Percentiles rank a stretch among this genome's conserved stretches.
Evolutionary conservation across 164 flowering plant genomes (phyloP).

Genomic region (grape (Vitis vinifera)): DNA sequence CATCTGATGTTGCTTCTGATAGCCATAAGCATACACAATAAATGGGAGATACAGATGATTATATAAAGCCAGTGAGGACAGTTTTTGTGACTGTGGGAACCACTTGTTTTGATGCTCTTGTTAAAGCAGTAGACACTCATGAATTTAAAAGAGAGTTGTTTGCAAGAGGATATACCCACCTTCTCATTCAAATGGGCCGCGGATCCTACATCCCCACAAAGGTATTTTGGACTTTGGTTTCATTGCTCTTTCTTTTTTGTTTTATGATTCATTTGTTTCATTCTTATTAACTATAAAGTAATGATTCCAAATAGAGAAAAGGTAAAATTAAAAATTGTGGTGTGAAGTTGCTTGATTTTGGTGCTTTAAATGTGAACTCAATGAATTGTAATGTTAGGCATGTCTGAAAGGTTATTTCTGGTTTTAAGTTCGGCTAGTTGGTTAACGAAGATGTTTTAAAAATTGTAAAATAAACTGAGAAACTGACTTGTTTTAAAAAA

Average conservation of each 20-base stretch:
- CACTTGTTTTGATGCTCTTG: constrained; percentile 82
- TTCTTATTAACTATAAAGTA: not conserved
- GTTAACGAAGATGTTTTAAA: no score
- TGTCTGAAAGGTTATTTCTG: no score
- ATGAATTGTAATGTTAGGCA: no score
- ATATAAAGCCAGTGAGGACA: constrained; percentile 21
- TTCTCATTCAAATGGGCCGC: constrained; percentile 85
- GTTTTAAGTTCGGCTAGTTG: no score
- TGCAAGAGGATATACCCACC: constrained; percentile 66
- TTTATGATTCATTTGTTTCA: not conserved
- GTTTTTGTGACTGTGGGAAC: constrained; percentile 93
- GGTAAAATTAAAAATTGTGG: not conserved
- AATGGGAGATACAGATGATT: constrained; percentile 20
- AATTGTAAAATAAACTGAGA: no score
- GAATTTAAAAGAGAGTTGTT: constrained; percentile 54
- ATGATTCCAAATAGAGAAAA: not conserved
- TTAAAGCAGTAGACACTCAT: constrained; percentile 55
- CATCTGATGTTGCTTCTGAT: no score
- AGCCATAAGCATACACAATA: no score
- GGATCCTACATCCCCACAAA: constrained; percentile 67
- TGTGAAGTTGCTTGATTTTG: not conserved
- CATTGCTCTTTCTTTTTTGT: no score
- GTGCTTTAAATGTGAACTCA: not conserved
- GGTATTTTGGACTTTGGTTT: constrained; percentile 33
- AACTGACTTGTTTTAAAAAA: no score